Percentiles rank a stretch among this genome's conserved stretches.
These are phyloP conservation scores for Hebeloma cylindrosporum DNA, from an alignment of 768 basidiomycete species.

Conservation along the genomic window DNA sequence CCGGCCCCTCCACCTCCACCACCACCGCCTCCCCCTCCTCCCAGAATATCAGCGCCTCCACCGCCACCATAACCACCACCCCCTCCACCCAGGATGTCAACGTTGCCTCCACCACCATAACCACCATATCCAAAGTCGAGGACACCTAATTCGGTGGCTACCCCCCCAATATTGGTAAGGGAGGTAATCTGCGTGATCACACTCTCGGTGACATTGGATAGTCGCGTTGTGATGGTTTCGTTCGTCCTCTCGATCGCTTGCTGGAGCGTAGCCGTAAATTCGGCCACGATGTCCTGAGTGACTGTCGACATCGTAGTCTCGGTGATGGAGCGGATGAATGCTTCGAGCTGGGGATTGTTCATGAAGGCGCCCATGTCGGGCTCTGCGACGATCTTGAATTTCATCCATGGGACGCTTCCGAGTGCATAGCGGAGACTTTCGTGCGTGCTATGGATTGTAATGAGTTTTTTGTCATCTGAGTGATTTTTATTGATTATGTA, in stretches of 20 bases:
- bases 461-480: too few relatives aligned
- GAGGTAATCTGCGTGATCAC: constrained; percentile 1
- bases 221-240: neutral
- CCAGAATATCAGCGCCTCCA: neutral
- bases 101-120: neutral
- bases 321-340: neutral
- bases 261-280: constrained; percentile 1
- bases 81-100: neutral
- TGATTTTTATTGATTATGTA: too few relatives aligned
- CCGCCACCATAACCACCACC: neutral
- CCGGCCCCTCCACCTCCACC: too few relatives aligned
- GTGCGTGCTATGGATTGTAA: too few relatives aligned
- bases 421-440: too few relatives aligned
- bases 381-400: constrained; percentile 2
- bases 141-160: neutral
- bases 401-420: constrained; percentile 8
- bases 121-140: too few relatives aligned
- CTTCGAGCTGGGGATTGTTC: constrained; percentile 1
- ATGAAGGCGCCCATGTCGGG: constrained; percentile 1
- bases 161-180: neutral
- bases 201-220: constrained; percentile 1
- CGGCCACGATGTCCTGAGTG: neutral
- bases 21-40: neutral
- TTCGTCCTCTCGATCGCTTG: neutral
- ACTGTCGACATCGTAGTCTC: neutral